These are phyloP conservation scores for Candida boidinii DNA, from an alignment of 805 yeast genomes.

Conservation along the genomic window DNA sequence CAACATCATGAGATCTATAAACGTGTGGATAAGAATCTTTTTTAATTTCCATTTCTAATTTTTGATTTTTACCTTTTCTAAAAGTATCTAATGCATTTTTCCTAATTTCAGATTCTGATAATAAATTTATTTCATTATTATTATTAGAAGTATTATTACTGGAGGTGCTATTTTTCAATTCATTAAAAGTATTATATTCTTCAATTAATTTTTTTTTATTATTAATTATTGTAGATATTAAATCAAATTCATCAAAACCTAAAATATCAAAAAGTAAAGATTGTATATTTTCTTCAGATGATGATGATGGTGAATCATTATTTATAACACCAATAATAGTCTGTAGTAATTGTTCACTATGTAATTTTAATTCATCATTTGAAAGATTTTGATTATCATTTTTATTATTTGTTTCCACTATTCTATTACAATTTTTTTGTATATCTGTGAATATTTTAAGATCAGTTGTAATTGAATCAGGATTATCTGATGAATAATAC, in stretches of 20 bases:
- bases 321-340: slow-evolving; percentile 19
- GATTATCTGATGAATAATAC: slow-evolving; percentile 2
- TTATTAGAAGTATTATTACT: not conserved
- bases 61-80: slow-evolving; percentile 37
- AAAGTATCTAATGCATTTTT: slow-evolving; percentile 44
- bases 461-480: slow-evolving; percentile 2
- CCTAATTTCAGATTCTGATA: slow-evolving; percentile 49
- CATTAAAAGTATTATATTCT: slow-evolving; percentile 8
- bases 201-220: slow-evolving; percentile 27
- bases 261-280: slow-evolving; percentile 67
- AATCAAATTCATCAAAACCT: slow-evolving; percentile 81
- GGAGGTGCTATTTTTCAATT: slow-evolving; percentile 7
- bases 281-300: slow-evolving; percentile 55
- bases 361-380: too few species aligned
- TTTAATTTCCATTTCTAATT: slow-evolving; percentile 35
- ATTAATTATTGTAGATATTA: slow-evolving; percentile 56
- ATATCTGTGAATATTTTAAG: slow-evolving; percentile 12
- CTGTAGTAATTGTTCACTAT: too few species aligned
- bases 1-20: slow-evolving; percentile 59
- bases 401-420: slow-evolving; percentile 19
- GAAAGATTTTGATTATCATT: slow-evolving; percentile 7
- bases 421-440: slow-evolving; percentile 15
- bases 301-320: slow-evolving; percentile 24
- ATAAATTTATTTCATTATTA: slow-evolving; percentile 13
- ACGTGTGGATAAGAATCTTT: slow-evolving; percentile 77